Evolutionary conservation across 371 early-diverging fungal genomes (phyloP), one percentile per base, ranked within the genome.

Genomic region (Rhizopus arrhizus): DNA sequence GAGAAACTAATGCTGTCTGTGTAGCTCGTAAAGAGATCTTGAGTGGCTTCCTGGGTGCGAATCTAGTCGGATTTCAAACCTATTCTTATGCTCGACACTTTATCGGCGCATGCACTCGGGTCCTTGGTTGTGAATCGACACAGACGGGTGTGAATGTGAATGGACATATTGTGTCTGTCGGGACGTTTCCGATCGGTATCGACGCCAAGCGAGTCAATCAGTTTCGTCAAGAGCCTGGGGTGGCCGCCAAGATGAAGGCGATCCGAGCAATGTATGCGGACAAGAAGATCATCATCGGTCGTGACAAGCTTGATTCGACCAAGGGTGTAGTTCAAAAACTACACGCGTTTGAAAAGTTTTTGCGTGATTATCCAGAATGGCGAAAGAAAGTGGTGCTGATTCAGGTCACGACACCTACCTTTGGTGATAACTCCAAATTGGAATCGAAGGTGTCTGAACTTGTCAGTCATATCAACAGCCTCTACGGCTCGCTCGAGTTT

Each of bases 241-340:
- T 94, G 5, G 53, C 69, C 34, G 83, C 87, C 8, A 93, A 90
- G 74, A 86, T 95, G 63, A 77, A 85, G 15, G 81, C 91, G 16
- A 85, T 97, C 33, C 86, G 82, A 33, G 89, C 93, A 52, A 83
- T 92, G 59, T 99, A 96, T 66, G 82, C 87, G 34, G 95, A 85
- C 12, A 99, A 97, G 68, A 91, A 89, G 60, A 92, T 99, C 57
- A 91, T 99, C 48, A 87, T 99, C 47, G 99, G 99, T 3, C 89
- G 99, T 15, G 99, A 99, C 75, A 97, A 98, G 76, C 83, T 98
- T 15, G 99, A 99, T 74, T 91, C 92, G 54, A 95, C 97, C 61
- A 99, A 99, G 72, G 99, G 99, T 15, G 94, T 99, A 11, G 86
- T 93, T 35, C 97, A 99, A 74, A 97, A 99, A 73, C 73, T 99